Base-by-base conservation (phyloP, 2,329 filamentous ascomycete genomes). In the Pseudogymnoascus sp. region DNA sequence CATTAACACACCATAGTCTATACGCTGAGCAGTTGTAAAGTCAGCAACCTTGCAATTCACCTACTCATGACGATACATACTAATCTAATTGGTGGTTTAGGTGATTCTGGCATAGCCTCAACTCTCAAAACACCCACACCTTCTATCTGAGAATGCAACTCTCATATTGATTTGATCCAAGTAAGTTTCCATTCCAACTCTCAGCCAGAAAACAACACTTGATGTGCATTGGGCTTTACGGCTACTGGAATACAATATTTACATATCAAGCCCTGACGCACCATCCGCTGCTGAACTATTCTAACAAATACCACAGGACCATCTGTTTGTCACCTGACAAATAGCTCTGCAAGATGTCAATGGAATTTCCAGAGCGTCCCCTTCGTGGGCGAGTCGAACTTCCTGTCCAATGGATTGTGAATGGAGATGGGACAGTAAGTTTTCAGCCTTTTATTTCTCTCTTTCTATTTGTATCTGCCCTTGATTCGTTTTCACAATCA, bases 291-390 rank as follows among this genome's bases (percentile, higher is more conserved):
- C 16, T 55, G 16, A 55, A 12, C n/a, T 55, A 9, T 55, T 33
- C 49, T 55, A 33, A 35, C 49, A 5, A 33, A 19, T 19, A 12
- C 5, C 28, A 35, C 28, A 55, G 49, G 28, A 33, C 16, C 22
- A 12, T 28, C 16, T 55, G 49, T 22, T 55, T 55, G 49, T 35
- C 28, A n/a, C 28, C 9, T 14, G 28, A 33, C 28, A 55, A 55
- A 55, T n/a, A 55, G 2, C 28, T 35, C 16, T 2, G 3, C 49
- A 55, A 55, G 9, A 55, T 55, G 16, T 55, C 49, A 14, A 55
- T 19, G 49, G 49, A 28, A 22, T 55, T 55, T 14, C 28, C 49
- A 55, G 49, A 55, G 49, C 49, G 49, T 55, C 49, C 49, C 49
- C 49, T 55, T 55, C 49, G 16, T 55, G 49, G 49, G 28, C 49